Evolutionary conservation across 768 basidiomycete genomes (phyloP).

Genomic region (Auricularia sp.): DNA sequence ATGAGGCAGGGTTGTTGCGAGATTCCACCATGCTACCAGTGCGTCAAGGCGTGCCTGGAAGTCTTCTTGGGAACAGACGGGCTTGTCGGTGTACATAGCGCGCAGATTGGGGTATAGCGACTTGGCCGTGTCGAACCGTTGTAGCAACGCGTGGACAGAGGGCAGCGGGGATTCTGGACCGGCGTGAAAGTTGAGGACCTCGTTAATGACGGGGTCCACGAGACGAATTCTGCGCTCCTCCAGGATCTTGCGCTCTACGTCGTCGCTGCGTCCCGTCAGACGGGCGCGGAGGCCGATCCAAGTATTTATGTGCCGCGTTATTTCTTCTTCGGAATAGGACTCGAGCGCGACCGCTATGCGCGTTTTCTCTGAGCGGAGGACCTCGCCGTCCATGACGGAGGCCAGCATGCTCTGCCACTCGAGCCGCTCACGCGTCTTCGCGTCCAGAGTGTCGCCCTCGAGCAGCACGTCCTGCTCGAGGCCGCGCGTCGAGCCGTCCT

Average conservation of each 20-base stretch:
- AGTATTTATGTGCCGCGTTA: slow-evolving; percentile 55
- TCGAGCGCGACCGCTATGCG: slow-evolving; percentile 77
- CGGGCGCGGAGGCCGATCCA: slow-evolving; percentile 90
- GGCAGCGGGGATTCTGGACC: slow-evolving; percentile 14
- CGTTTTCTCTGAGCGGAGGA: slow-evolving; percentile 89
- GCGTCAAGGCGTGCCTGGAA: slow-evolving; percentile 84
- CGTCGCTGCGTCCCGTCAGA: slow-evolving; percentile 66
- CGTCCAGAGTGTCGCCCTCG: slow-evolving; percentile 55
- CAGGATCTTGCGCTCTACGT: slow-evolving; percentile 70
- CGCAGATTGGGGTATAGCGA: slow-evolving; percentile 80
- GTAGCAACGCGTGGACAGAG: slow-evolving; percentile 51
- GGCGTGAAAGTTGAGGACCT: slow-evolving; percentile 69
- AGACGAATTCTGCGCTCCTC: slow-evolving; percentile 75
- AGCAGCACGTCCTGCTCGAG: slow-evolving; percentile 40
- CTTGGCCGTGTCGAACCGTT: slow-evolving; percentile 70
- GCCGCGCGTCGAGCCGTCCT: slow-evolving; percentile 11
- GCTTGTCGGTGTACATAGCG: slow-evolving; percentile 72
- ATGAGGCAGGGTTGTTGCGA: slow-evolving; percentile 73
- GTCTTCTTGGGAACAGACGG: slow-evolving; percentile 46
- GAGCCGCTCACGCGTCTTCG: slow-evolving; percentile 71
- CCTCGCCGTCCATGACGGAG: slow-evolving; percentile 88
- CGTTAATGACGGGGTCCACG: slow-evolving; percentile 77
- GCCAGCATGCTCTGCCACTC: slow-evolving; percentile 96
- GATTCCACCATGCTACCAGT: slow-evolving; percentile 85
- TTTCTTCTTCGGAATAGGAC: slow-evolving; percentile 57